Conservation (phyloP, 345 rosid species). For the Microcos paniculata region DNA sequence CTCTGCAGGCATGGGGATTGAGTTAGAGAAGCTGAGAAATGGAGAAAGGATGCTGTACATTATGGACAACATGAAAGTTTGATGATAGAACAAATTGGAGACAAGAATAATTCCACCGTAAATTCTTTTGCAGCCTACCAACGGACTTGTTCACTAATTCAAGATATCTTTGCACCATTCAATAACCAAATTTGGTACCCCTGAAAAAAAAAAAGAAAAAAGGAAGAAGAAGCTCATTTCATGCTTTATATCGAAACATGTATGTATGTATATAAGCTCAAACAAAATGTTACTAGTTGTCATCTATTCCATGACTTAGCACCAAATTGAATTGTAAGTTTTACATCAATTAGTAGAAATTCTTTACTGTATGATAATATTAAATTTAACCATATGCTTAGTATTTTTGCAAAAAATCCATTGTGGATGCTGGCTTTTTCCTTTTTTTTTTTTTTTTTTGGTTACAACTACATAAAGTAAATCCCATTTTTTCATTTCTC, state of each 20-base stretch:
- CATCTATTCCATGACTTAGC: too few relatives aligned
- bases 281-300: too few relatives aligned
- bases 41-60: not conserved
- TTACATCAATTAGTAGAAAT: too few relatives aligned
- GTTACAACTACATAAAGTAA: too few relatives aligned
- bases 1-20: constrained; percentile 65
- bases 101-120: not conserved
- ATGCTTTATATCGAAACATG: not conserved
- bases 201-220: not conserved
- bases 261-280: too few relatives aligned
- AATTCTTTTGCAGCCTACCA: constrained; percentile 9
- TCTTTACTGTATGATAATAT: too few relatives aligned
- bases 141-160: not conserved
- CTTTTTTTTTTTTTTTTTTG: too few relatives aligned
- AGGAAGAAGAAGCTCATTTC: not conserved
- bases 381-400: too few relatives aligned
- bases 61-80: not conserved
- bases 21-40: constrained; percentile 26
- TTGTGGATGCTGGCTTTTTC: too few relatives aligned
- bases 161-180: constrained; percentile 6
- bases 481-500: too few relatives aligned
- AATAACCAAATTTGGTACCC: not conserved
- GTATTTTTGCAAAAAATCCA: too few relatives aligned
- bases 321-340: not conserved
- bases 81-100: not conserved